Evolutionary conservation across 345 rosid species (phyloP), one percentile per base, ranked within the genome.

Genomic region (Pseudoturritis turrita): DNA sequence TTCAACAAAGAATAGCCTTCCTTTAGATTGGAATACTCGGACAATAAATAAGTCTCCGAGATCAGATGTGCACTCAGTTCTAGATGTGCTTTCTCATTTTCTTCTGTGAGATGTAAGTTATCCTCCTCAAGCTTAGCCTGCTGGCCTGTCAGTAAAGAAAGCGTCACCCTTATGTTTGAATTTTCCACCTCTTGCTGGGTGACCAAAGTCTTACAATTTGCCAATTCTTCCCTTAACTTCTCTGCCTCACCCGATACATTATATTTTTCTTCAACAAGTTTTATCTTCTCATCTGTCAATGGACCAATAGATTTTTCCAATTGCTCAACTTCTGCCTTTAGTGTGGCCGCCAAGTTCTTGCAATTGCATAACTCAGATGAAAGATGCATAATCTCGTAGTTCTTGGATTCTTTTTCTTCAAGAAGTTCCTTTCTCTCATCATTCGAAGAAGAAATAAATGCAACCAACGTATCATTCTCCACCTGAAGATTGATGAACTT

Each of bases 381-480:
- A 66, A 90, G 77, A 60, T 77, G 82, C 76, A 83, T 85, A 80
- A 83, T 82, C 79, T 89, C 85, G 52, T 44, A 28, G 44, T 72
- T 52, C 43, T 39, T 65, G 55, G 73, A 74, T 65, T 79, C 78
- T 26, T 78, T 86, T 78, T 85, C 88, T 62, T 80, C 90, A 49
- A 65, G 65, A 45, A 82, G 77, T 62, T 59, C 80, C 49, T 78
- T 79, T 72, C 77, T 84, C 83, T 87, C 89, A 62, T 83, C 87
- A 41, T 76, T 76, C 70, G 65, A 69, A 7, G 70, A 88, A 62
- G 81, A 77, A 79, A 85, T 65, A 51, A 57, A 47, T 36, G 62
- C 80, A 55, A 67, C 72, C 68, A 90, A 75, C 33, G 78, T 83
- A 68, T 84, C 86, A 79, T 86, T 89, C 83, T 87, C 94, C 72